Conservation (phyloP, 805 yeast species). For the Myxozyma monticola region DNA sequence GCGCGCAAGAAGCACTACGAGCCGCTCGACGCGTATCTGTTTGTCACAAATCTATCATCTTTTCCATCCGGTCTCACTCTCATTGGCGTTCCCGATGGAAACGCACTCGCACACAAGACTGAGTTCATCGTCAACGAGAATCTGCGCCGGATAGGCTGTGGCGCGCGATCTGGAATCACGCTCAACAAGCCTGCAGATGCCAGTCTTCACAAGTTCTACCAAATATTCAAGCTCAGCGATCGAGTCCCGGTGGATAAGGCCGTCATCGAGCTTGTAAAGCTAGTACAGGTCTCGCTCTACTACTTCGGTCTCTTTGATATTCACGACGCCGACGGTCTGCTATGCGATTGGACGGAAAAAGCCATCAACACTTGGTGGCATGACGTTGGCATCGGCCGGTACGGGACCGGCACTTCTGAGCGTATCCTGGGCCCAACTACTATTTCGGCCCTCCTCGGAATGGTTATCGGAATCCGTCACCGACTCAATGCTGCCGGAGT, state of each 20-base stretch:
- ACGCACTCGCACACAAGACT: constrained; percentile 34
- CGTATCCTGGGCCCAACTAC: constrained; percentile 64
- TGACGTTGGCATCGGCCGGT: constrained; percentile 52
- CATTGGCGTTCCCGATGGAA: constrained; percentile 67
- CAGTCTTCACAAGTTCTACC: constrained; percentile 75
- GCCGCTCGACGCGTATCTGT: constrained; percentile 56
- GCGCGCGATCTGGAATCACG: constrained; percentile 78
- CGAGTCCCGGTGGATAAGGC: constrained; percentile 62
- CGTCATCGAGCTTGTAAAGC: constrained; percentile 67
- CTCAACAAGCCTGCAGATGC: constrained; percentile 74
- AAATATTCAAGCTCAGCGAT: constrained; percentile 58
- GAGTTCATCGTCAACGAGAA: constrained; percentile 72
- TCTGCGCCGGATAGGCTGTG: constrained; percentile 73
- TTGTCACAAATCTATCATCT: constrained; percentile 79
- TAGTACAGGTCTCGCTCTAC: constrained; percentile 72
- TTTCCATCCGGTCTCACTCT: constrained; percentile 74
- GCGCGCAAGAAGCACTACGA: constrained; percentile 61
- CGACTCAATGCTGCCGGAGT: constrained; percentile 56
- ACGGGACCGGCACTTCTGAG: constrained; percentile 44
- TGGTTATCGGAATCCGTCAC: constrained; percentile 64
- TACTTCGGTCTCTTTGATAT: constrained; percentile 76
- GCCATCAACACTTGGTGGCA: constrained; percentile 85
- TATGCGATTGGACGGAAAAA: constrained; percentile 72
- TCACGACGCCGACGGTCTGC: constrained; percentile 74
- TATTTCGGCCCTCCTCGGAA: constrained; percentile 77